Conservation (phyloP, 2,329 filamentous ascomycete species). For the Pseudogymnoascus sp. region DNA sequence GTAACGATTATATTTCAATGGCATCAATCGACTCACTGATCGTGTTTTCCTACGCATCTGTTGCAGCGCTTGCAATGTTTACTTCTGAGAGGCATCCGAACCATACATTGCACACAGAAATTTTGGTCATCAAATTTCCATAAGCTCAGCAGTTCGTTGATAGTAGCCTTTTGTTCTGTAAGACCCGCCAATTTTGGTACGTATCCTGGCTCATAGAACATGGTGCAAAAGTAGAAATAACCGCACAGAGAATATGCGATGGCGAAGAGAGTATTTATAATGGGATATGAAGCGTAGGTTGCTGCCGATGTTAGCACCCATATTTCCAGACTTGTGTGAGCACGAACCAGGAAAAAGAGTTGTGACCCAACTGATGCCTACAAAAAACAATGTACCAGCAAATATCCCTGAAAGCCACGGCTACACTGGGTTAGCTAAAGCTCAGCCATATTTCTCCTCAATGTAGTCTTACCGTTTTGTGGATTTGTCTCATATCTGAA, state of each 20-base stretch:
- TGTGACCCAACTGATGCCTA: slow-evolving; percentile 66
- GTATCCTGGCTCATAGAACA: slow-evolving; percentile 84
- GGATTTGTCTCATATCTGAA: slow-evolving; percentile 78
- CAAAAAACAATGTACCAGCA: slow-evolving; percentile 73
- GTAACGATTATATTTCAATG: slow-evolving; percentile 10
- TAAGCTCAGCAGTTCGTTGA: slow-evolving; percentile 72
- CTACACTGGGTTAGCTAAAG: slow-evolving; percentile 34
- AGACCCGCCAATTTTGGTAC: slow-evolving; percentile 86
- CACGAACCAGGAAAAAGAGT: slow-evolving; percentile 61
- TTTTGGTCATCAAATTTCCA: slow-evolving; percentile 93
- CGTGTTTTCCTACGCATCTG: slow-evolving; percentile 90
- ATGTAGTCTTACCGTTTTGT: slow-evolving; percentile 61
- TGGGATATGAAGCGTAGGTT: slow-evolving; percentile 56
- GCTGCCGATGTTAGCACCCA: slow-evolving; percentile 31
- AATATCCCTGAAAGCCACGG: slow-evolving; percentile 94
- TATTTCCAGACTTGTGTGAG: neutral
- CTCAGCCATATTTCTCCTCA: neutral
- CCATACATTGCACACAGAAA: slow-evolving; percentile 93
- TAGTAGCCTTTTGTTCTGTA: slow-evolving; percentile 79
- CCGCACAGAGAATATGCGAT: slow-evolving; percentile 54
- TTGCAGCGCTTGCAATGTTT: slow-evolving; percentile 92
- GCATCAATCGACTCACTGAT: slow-evolving; percentile 62
- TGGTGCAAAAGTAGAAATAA: slow-evolving; percentile 82
- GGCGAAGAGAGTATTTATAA: slow-evolving; percentile 71
- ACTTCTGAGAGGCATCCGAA: slow-evolving; percentile 80